Base-by-base conservation (phyloP, 345 rosid genomes). In the Eucalyptus microcorys region DNA sequence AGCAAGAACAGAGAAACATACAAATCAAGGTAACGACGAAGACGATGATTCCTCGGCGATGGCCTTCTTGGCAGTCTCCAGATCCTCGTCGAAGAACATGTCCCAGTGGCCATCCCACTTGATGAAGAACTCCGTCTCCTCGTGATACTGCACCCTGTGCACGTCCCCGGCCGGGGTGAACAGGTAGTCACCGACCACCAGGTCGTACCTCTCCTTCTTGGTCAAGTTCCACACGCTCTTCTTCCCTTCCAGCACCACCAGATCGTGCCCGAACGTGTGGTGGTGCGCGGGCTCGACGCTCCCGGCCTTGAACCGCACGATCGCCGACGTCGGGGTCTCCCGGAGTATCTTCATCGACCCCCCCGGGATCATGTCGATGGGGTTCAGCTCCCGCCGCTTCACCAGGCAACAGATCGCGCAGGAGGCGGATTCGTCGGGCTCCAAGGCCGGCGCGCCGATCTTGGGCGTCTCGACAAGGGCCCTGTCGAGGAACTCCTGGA, bases 51-150 rank as follows among this genome's bases (percentile, higher is more conserved):
- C 90, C 83, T 87, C 49, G 26, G 92, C 91, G 15, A 95, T 87
- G 48, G 93, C 95, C 68, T 49, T 87, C 89, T 94, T 93, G 4
- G 98, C 96, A 83, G 92, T 91, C 59, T 95, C 96, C 27, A 96
- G 92, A 66, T 96, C 99, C 93, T 97, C 98, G 50, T 96, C 99
- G 49, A 97, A 92, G 90, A 93, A 94, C 66, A 96, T 92, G 85
- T 97, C 99, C 98, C 99, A 95, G 34, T 90, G 93, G 22, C 99
- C 99, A 87, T 96, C 99, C 99, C 99, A 97, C 91, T 96, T 95
- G 89, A 97, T 93, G 88, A 97, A 97, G 89, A 97, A 96, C 92
- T 96, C 96, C 0, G 99, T 96, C 52, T 97, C 99, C 91, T 96
- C 97, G 52, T 94, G 92, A 92, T 97, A 97, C 94, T 94, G 94